Conservation (phyloP, 2,329 filamentous ascomycete genomes). For the Ascochyta clinopodiicola region DNA sequence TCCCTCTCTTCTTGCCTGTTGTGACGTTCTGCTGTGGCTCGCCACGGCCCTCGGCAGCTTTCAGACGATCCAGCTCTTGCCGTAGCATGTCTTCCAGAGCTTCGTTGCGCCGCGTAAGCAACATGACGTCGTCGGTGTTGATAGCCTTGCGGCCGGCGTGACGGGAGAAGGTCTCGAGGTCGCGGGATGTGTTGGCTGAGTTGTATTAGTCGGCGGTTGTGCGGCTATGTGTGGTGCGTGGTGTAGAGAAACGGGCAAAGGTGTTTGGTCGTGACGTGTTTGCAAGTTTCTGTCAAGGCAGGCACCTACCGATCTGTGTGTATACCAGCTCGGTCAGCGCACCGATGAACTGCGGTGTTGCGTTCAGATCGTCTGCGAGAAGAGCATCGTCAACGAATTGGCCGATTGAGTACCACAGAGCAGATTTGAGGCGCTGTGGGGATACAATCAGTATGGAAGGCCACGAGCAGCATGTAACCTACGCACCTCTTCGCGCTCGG, state of each 20-base stretch:
- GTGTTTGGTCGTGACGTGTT: not conserved
- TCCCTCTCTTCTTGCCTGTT: constrained; percentile 24
- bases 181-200: constrained; percentile 54
- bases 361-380: constrained; percentile 75
- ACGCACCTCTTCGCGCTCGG: constrained; percentile 44
- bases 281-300: not conserved
- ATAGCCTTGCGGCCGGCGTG: constrained; percentile 84
- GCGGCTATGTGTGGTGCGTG: not conserved
- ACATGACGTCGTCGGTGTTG: constrained; percentile 83
- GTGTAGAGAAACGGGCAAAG: not conserved
- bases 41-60: constrained; percentile 36
- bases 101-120: constrained; percentile 86
- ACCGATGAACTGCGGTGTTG: constrained; percentile 90
- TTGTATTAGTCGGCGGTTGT: not conserved
- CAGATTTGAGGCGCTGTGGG: constrained; percentile 56
- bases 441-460: not conserved
- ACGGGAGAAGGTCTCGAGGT: constrained; percentile 66
- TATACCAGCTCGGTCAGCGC: constrained; percentile 79
- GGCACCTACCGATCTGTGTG: constrained; percentile 77
- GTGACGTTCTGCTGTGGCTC: constrained; percentile 17
- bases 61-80: constrained; percentile 65
- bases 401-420: constrained; percentile 51
- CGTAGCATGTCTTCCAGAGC: constrained; percentile 79
- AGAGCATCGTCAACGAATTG: constrained; percentile 85
- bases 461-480: not conserved